Percentiles rank a stretch among this genome's conserved stretches.
These are phyloP conservation scores for Candida xyloterini DNA, from an alignment of 805 yeast genomes.

Conservation along the genomic window DNA sequence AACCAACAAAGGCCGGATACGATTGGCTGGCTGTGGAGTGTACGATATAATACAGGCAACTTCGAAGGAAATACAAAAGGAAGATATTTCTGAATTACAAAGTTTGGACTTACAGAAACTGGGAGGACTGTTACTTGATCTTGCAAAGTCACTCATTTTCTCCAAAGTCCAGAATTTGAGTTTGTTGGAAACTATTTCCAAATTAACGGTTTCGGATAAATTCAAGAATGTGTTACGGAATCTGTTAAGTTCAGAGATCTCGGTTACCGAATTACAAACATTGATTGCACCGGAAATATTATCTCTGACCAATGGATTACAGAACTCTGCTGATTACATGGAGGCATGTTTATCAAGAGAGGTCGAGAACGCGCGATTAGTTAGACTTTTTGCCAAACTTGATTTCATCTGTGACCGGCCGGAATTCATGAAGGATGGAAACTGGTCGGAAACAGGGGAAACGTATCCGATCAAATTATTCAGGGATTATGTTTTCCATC, in stretches of 20 bases:
- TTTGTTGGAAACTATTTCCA: slow-evolving; percentile 25
- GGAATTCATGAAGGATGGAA: slow-evolving; percentile 50
- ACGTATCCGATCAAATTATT: slow-evolving; percentile 71
- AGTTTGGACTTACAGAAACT: slow-evolving; percentile 53
- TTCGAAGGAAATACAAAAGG: slow-evolving; percentile 29
- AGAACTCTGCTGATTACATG: slow-evolving; percentile 51
- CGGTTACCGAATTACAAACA: slow-evolving; percentile 34
- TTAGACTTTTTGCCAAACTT: slow-evolving; percentile 76
- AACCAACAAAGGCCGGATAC: slow-evolving; percentile 67
- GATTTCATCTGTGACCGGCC: slow-evolving; percentile 77
- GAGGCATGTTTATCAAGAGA: slow-evolving; percentile 67
- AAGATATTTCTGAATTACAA: slow-evolving; percentile 14
- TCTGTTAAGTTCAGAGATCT: slow-evolving; percentile 29
- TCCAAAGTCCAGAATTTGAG: slow-evolving; percentile 18
- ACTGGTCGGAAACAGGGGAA: slow-evolving; percentile 76
- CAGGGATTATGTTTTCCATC: slow-evolving; percentile 82
- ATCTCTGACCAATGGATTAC: slow-evolving; percentile 46
- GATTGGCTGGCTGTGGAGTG: slow-evolving; percentile 69
- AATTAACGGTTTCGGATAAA: slow-evolving; percentile 40
- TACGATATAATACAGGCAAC: slow-evolving; percentile 54
- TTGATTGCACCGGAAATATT: slow-evolving; percentile 45
- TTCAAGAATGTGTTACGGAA: slow-evolving; percentile 45
- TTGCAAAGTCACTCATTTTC: slow-evolving; percentile 40
- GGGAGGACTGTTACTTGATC: slow-evolving; percentile 57
- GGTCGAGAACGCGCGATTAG: slow-evolving; percentile 83